These are phyloP conservation scores for cucumber (Cucumis sativus) DNA, from an alignment of 306 rosid genomes.

Conservation along the genomic window DNA sequence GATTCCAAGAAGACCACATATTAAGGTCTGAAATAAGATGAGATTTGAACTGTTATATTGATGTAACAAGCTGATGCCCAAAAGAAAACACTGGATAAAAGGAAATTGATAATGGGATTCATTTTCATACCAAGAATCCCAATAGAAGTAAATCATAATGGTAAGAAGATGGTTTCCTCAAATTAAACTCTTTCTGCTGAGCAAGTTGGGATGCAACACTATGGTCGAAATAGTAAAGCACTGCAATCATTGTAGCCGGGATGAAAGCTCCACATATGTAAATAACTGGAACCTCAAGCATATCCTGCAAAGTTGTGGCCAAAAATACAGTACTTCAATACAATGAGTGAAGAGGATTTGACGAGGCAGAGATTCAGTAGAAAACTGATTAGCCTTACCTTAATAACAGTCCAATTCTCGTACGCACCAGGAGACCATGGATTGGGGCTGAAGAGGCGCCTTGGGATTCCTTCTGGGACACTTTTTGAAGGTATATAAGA, in stretches of 20 bases:
- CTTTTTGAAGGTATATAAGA: conserved; percentile 67
- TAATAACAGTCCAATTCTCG: conserved; percentile 85
- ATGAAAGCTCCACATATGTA: conserved; percentile 91
- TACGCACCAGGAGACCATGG: conserved; percentile 99
- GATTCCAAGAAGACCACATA: conserved; percentile 89
- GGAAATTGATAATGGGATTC: neutral
- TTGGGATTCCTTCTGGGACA: conserved; percentile 79
- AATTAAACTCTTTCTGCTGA: conserved; percentile 92
- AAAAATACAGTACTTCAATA: neutral
- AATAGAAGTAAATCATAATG: conserved; percentile 89
- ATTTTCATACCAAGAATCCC: conserved; percentile 61
- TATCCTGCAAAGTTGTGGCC: conserved; percentile 33
- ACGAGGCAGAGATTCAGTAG: neutral
- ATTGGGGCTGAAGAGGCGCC: conserved; percentile 94
- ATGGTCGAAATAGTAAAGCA: conserved; percentile 92
- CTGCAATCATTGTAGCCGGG: conserved; percentile 98
- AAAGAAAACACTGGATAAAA: neutral
- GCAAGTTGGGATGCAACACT: conserved; percentile 98
- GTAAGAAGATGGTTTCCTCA: conserved; percentile 89
- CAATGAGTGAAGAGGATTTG: neutral
- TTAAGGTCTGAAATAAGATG: conserved; percentile 42
- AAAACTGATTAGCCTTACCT: conserved; percentile 36
- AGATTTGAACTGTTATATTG: neutral
- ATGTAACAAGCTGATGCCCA: neutral
- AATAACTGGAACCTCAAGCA: conserved; percentile 69